Percentiles rank a stretch among this genome's conserved stretches.
Conservation (phyloP, 2,329 filamentous ascomycete species). For the Thermoascus crustaceus region DNA sequence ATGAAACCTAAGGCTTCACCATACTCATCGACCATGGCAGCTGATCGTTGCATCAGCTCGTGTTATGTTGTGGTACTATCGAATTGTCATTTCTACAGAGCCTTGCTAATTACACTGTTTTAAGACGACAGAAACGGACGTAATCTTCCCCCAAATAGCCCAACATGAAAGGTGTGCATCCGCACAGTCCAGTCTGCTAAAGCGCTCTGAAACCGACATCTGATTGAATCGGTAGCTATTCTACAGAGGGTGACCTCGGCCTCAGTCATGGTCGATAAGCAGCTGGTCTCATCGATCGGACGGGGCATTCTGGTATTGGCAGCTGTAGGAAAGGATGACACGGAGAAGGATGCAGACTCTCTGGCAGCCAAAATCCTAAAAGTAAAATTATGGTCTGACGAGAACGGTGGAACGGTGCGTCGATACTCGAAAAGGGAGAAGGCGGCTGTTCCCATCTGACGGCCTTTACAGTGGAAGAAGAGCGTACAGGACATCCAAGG, state of each 20-base stretch:
- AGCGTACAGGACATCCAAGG: conserved; percentile 81
- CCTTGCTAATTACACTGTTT: not conserved
- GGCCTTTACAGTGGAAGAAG: conserved; percentile 65
- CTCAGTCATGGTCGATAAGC: conserved; percentile 87
- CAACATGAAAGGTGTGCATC: conserved; percentile 35
- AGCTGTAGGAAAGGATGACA: conserved; percentile 83
- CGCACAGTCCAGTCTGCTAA: no score
- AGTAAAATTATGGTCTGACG: conserved; percentile 85
- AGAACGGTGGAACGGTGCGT: conserved; percentile 56
- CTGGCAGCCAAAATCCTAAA: conserved; percentile 82
- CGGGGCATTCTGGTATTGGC: conserved; percentile 86
- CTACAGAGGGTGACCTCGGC: conserved; percentile 90
- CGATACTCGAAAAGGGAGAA: no score
- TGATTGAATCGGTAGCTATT: conserved; percentile 54
- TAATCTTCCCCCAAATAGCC: not conserved
- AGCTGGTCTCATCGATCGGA: conserved; percentile 83
- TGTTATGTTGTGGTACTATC: no score
- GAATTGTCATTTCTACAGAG: not conserved
- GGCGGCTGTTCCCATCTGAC: no score
- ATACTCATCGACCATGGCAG: no score
- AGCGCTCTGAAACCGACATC: not conserved
- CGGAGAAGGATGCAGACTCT: conserved; percentile 74
- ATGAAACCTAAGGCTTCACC: no score
- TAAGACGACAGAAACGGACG: not conserved
- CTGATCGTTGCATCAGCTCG: no score